Conservation (phyloP, 2,329 filamentous ascomycete genomes). For the Aaosphaeria arxii region DNA sequence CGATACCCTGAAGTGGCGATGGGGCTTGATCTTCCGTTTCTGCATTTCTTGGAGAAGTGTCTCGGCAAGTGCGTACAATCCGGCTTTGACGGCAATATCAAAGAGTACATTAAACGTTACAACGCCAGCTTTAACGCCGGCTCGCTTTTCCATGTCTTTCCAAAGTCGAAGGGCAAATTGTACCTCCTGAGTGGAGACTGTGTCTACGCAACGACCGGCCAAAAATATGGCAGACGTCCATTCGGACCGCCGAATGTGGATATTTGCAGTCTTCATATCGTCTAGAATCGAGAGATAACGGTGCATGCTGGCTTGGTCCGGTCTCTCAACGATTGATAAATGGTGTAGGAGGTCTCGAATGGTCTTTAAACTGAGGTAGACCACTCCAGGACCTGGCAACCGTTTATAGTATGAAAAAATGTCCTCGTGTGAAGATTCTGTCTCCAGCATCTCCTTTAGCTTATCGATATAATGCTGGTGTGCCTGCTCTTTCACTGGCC, state of each 20-base stretch:
- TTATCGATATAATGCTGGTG: conserved; percentile 33
- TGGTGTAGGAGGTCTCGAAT: conserved; percentile 65
- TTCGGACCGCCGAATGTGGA: conserved; percentile 64
- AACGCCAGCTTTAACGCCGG: conserved; percentile 62
- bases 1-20: conserved; percentile 77
- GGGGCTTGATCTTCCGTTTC: conserved; percentile 62
- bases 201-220: conserved; percentile 67
- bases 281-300: conserved; percentile 81
- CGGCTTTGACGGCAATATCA: conserved; percentile 79
- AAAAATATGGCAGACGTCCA: conserved; percentile 86
- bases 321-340: conserved; percentile 62
- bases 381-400: conserved; percentile 53
- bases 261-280: conserved; percentile 73
- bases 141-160: conserved; percentile 82
- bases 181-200: conserved; percentile 57
- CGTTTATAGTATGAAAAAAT: conserved; percentile 53
- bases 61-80: conserved; percentile 79
- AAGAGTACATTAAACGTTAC: conserved; percentile 96
- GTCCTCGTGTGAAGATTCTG: conserved; percentile 43
- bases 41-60: conserved; percentile 82
- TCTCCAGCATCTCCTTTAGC: conserved; percentile 39
- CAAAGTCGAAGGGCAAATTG: conserved; percentile 73
- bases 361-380: conserved; percentile 48
- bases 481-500: conserved; percentile 32
- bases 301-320: conserved; percentile 60